Base-by-base conservation (phyloP, 495 filamentous ascomycete genomes). In the Penicillium canescens region DNA sequence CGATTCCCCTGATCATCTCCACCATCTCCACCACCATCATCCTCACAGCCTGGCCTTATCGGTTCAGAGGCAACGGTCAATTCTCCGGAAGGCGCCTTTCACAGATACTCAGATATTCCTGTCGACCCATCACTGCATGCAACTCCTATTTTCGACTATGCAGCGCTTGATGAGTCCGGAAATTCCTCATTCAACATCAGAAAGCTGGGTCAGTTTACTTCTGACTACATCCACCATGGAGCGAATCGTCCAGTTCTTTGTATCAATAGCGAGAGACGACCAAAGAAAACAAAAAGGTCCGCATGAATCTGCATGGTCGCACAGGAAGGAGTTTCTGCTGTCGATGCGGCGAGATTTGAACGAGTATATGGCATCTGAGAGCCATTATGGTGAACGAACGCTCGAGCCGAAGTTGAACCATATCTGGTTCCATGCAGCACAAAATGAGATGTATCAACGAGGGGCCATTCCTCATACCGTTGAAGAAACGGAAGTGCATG, bases 381-480 rank as follows among this genome's bases (percentile, higher is more conserved):
- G 37, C 2, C 31, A 36, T 3, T 13, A 42, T 21, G 31, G 34
- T 3, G n/a, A 45, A 28, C 18, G 13, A 12, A 11, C 36, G 4
- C 12, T 18, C 18, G 33, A 24, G 24, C 65, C 59, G 5, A 46
- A 44, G n/a, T 36, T 70, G 26, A 53, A 55, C 11, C 45, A 55
- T 16, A 46, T 70, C 7, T 70, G 67, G 67, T 70, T 70, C 28
- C 52, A 52, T 23, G 67, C 63, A 24, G 63, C 65, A 36, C 40
- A 48, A 39, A 56, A 54, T 28, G 67, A 68, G 45, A 50, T 70
- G 48, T 42, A 36, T 24, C 37, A 40, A 9, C 54, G 67, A 40
- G 63, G 61, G 1, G 60, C 60, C 5, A 60, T 63, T 28, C 65
- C 65, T 20, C 67, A 70, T 62, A 24, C 45, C 12, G 42, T 55